Percentiles rank a stretch among this genome's conserved stretches.
Conservation (phyloP, 2,329 filamentous ascomycete genomes). For the Verruconis gallopava region DNA sequence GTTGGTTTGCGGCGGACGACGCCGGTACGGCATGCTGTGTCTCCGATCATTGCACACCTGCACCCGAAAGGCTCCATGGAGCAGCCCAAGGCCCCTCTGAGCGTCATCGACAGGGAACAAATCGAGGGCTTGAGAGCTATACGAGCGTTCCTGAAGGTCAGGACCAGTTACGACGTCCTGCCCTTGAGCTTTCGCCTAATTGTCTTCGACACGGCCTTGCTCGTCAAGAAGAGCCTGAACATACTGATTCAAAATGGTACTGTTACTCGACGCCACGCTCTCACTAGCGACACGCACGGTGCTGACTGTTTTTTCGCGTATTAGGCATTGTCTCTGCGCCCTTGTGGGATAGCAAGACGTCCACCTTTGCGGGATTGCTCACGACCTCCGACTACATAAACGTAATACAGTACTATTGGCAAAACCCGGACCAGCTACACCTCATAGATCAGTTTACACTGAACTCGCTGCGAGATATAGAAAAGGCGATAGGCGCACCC, state of each 20-base stretch:
- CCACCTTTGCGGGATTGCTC: constrained; percentile 83
- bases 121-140: constrained; percentile 65
- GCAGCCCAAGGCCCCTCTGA: constrained; percentile 22
- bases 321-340: constrained; percentile 96
- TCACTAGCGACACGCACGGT: no score
- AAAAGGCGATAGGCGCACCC: constrained; percentile 80
- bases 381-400: constrained; percentile 98
- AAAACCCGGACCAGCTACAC: constrained; percentile 79
- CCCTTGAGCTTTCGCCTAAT: constrained; percentile 93
- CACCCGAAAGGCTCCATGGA: background rate
- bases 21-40: background rate
- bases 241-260: constrained; percentile 92
- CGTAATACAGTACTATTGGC: constrained; percentile 97
- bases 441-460: constrained; percentile 89
- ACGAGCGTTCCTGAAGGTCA: constrained; percentile 88
- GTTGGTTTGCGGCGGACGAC: background rate
- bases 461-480: constrained; percentile 63
- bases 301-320: no score
- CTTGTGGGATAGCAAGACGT: constrained; percentile 88
- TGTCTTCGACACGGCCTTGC: constrained; percentile 83
- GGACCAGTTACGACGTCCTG: constrained; percentile 95
- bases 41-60: background rate
- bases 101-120: constrained; percentile 61
- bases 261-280: no score
- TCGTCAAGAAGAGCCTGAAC: constrained; percentile 93